These are phyloP conservation scores for Tilletiaria anomala DNA, from an alignment of 1,284 basidiomycete species.

Conservation along the genomic window DNA sequence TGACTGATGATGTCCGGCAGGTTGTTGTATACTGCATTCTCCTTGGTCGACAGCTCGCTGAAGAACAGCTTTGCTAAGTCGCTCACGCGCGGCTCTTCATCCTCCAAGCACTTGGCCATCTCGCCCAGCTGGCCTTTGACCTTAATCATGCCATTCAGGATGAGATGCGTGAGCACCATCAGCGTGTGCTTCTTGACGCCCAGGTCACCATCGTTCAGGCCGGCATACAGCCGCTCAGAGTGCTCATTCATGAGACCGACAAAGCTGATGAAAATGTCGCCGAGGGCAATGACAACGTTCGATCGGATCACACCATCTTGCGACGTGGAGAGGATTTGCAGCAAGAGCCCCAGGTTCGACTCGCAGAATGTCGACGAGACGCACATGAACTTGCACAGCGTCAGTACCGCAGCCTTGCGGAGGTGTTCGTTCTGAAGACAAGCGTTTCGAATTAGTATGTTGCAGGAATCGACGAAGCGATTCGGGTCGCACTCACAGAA, in stretches of 20 bases:
- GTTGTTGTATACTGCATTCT: conserved; percentile 98
- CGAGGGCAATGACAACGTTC: conserved; percentile 92
- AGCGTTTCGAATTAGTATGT: background rate
- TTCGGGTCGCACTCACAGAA: no score
- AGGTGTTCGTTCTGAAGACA: conserved; percentile 68
- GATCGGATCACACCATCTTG: conserved; percentile 75
- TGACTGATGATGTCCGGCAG: conserved; percentile 55
- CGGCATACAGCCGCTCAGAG: conserved; percentile 84
- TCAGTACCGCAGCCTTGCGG: conserved; percentile 69
- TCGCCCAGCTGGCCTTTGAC: conserved; percentile 97
- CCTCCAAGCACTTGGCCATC: conserved; percentile 97
- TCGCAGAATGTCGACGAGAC: conserved; percentile 90
- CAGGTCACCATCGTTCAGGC: conserved; percentile 68
- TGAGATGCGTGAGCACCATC: conserved; percentile 95
- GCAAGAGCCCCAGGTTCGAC: conserved; percentile 67
- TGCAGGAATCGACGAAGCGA: background rate
- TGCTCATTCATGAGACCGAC: conserved; percentile 93
- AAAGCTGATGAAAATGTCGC: conserved; percentile 92
- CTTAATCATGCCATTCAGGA: conserved; percentile 98
- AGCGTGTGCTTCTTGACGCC: conserved; percentile 97
- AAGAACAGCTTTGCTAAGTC: conserved; percentile 96
- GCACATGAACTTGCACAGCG: conserved; percentile 92
- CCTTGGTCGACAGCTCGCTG: conserved; percentile 81
- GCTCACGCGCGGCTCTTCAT: conserved; percentile 71
- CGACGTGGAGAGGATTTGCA: conserved; percentile 83